Conservation (phyloP, 164 flowering plant genomes). For the Akebia trifoliata region DNA sequence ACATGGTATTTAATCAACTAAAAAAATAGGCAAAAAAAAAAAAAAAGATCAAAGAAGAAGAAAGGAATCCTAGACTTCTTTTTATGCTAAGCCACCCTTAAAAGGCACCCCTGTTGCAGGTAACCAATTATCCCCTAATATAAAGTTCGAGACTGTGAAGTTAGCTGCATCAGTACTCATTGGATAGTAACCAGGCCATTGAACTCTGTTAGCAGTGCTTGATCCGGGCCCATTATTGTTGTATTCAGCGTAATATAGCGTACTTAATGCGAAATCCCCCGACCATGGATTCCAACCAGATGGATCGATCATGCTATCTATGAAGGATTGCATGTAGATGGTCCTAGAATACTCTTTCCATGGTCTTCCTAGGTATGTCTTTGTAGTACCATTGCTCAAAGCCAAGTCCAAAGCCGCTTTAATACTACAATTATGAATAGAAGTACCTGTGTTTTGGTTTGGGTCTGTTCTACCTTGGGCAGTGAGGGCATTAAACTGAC, state of each 20-base stretch:
- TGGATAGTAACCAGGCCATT: conserved; percentile 35
- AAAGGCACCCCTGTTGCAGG: conserved; percentile 30
- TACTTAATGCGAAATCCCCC: conserved; percentile 22
- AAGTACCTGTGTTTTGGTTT: conserved; percentile 28
- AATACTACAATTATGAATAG: conserved; percentile 13
- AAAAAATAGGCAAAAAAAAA: neutral
- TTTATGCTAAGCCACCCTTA: conserved; percentile 19
- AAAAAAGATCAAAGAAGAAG: neutral
- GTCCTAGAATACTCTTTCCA: conserved; percentile 38
- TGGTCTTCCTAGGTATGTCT: conserved; percentile 31
- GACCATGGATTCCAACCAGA: conserved; percentile 34
- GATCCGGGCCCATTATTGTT: conserved; percentile 33
- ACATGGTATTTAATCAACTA: too few species aligned
- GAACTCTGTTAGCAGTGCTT: conserved; percentile 21
- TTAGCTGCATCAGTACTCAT: conserved; percentile 22
- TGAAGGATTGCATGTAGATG: conserved; percentile 22
- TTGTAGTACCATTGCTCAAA: conserved; percentile 3
- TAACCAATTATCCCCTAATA: conserved; percentile 32
- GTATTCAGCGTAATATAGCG: conserved; percentile 27
- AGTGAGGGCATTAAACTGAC: conserved; percentile 22
- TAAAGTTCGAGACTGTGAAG: conserved; percentile 31
- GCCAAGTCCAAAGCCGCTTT: conserved; percentile 21
- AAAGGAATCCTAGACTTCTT: neutral
- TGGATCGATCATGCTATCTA: conserved; percentile 24
- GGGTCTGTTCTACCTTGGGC: conserved; percentile 32